Percentiles rank a stretch among this genome's conserved stretches.
Conservation (phyloP, 2,329 filamentous ascomycete species). For the Akanthomyces muscarius region DNA sequence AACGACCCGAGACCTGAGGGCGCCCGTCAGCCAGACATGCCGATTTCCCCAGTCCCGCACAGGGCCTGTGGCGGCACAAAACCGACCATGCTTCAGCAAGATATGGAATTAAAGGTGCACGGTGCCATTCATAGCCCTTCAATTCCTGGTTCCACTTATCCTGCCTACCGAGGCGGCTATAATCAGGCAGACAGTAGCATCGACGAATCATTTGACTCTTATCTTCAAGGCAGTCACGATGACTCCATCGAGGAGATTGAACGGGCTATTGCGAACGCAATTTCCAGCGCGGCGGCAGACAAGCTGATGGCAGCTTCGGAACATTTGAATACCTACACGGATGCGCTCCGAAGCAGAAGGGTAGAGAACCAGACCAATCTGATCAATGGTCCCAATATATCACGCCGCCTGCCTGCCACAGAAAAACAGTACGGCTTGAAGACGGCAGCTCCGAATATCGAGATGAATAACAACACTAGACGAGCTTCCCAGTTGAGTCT, state of each 20-base stretch:
- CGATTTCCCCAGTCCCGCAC: conserved; percentile 31
- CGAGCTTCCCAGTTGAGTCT: conserved; percentile 18
- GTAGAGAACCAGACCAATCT: conserved; percentile 8
- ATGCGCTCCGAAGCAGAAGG: background rate
- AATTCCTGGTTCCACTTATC: background rate
- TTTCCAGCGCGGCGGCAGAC: conserved; percentile 13
- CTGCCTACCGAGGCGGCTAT: background rate
- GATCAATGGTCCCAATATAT: conserved; percentile 5
- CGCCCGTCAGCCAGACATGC: conserved; percentile 19
- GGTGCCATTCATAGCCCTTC: background rate
- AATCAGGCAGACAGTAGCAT: background rate
- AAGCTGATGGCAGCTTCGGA: conserved; percentile 12
- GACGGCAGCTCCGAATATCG: background rate
- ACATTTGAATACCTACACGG: background rate
- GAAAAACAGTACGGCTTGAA: conserved; percentile 9
- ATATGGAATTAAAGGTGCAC: conserved; percentile 16
- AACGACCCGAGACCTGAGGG: conserved; percentile 29
- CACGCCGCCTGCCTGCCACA: conserved; percentile 6
- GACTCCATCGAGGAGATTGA: conserved; percentile 17
- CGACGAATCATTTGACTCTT: conserved; percentile 12
- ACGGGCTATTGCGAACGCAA: conserved; percentile 14
- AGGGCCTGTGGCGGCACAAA: conserved; percentile 24
- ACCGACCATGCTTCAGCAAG: conserved; percentile 27
- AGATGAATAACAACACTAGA: background rate
- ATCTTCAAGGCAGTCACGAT: conserved; percentile 15